A percentile compares a stretch with the other conserved stretches of the same genome.
These are phyloP conservation scores for Rhododendron williamsianum DNA, from an alignment of 148 eudicot species.

Conservation along the genomic window DNA sequence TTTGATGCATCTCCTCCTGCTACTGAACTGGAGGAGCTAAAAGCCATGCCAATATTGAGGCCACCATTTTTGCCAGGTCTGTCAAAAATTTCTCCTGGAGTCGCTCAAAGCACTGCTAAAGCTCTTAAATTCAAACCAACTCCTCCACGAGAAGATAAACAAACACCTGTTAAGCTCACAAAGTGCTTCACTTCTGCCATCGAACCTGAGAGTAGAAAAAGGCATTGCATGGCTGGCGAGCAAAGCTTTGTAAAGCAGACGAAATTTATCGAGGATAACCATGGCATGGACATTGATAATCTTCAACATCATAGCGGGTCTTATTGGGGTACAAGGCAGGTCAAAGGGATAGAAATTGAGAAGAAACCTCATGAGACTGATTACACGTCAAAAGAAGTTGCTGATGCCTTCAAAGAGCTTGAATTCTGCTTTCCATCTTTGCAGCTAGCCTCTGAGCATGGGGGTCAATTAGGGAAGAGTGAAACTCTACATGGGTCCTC, in stretches of 20 bases:
- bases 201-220: constrained; percentile 21
- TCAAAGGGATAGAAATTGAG: constrained; percentile 8
- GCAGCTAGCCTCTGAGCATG: constrained; percentile 20
- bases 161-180: not conserved
- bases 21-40: not conserved
- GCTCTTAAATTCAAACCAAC: not conserved
- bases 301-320: constrained; percentile 3
- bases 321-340: not conserved
- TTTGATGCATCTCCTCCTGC: not conserved
- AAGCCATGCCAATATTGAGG: not conserved
- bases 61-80: constrained; percentile 5
- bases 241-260: constrained; percentile 9
- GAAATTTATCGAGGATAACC: constrained; percentile 5
- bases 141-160: constrained; percentile 2
- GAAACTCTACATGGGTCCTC: not conserved
- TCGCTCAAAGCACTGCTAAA: not conserved
- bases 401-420: constrained; percentile 36
- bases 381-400: constrained; percentile 32
- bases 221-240: constrained; percentile 23
- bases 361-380: constrained; percentile 14
- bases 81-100: not conserved
- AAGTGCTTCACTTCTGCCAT: constrained; percentile 10
- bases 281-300: not conserved
- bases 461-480: not conserved
- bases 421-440: constrained; percentile 39